Evolutionary conservation across 495 filamentous ascomycete genomes (phyloP), one percentile per base, ranked within the genome.

Genomic region (Apodospora peruviana): DNA sequence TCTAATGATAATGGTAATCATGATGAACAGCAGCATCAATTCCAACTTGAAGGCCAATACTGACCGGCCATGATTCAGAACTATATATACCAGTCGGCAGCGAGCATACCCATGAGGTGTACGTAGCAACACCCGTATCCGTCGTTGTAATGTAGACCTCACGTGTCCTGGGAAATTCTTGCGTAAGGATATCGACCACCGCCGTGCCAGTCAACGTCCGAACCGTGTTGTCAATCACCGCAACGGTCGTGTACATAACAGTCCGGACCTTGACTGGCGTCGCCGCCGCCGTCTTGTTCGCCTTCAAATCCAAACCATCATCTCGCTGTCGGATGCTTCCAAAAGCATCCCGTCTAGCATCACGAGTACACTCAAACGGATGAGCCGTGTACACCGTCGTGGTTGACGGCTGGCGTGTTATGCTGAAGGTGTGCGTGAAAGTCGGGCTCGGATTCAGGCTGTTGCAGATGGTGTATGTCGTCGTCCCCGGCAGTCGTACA

Each of bases 171-270:
- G 46, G 38, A 24, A 48, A 48, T 12, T 9, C 3, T 37, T 41
- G n/a, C 16, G 50, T 47, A 3, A 21, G 20, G 4, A 52, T 39
- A 20, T 53, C 45, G n/a, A 53, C 44, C n/a, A 53, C 24, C 24
- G 51, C 51, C 21, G 51, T 53, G 12, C 51, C 51, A 21, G 51
- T 53, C 45, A 53, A 22, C 17, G 51, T 53, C 17, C 2, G 11
- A 2, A 40, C 40, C 8, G 32, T 18, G 18, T 53, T 53, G 18
- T 40, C 34, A 29, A 53, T 39, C 2, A 53, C 51, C 4, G 45
- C 43, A 8, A 53, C 45, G 2, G 51, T 53, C 7, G 51, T 53
- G 17, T 53, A 53, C n/a, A 48, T 41, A 3, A 53, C 51, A 1
- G 45, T 53, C 25, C 25, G 35, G 5, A 53, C 51, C 41, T 46